phyloP scores from a whole-genome alignment of 441 rosid genomes.

The Erysimum cheiri region DNA sequence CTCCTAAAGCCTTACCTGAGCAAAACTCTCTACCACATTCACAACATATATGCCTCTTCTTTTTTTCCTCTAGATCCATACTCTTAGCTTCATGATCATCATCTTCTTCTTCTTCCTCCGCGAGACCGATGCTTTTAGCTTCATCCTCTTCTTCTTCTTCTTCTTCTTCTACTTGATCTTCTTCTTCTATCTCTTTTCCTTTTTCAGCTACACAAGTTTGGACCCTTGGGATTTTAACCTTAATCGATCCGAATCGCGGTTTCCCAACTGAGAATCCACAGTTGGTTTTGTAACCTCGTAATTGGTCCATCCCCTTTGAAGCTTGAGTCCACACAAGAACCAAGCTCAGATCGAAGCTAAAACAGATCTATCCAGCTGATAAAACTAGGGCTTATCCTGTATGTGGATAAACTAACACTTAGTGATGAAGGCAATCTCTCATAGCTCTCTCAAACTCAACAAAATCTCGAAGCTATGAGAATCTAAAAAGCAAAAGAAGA shows the following conservation, averaged over 20 bases:
- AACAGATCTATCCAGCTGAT: slow-evolving; percentile 33
- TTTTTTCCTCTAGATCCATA: slow-evolving; percentile 30
- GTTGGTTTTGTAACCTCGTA: slow-evolving; percentile 10
- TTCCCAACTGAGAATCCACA: slow-evolving; percentile 34
- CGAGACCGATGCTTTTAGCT: slow-evolving; percentile 18
- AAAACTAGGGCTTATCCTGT: slow-evolving; percentile 16
- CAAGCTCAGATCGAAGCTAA: slow-evolving; percentile 34
- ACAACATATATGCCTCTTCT: slow-evolving; percentile 43
- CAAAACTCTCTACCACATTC: slow-evolving; percentile 51
- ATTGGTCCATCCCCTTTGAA: slow-evolving; percentile 29
- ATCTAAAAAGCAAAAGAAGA: slow-evolving; percentile 10
- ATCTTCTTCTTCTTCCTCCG: slow-evolving; percentile 17
- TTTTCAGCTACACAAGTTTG: slow-evolving; percentile 26
- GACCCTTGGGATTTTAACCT: slow-evolving; percentile 34
- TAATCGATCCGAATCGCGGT: slow-evolving; percentile 34
- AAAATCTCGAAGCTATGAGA: slow-evolving; percentile 12
- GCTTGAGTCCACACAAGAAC: slow-evolving; percentile 25
- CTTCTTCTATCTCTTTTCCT: slow-evolving; percentile 4
- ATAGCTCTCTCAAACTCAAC: slow-evolving; percentile 17
- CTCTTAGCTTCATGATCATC: slow-evolving; percentile 33
- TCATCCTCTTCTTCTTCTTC: too few relatives aligned
- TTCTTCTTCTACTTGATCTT: slow-evolving; percentile 13
- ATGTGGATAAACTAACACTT: slow-evolving; percentile 26
- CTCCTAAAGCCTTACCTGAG: slow-evolving; percentile 61
- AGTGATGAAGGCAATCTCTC: slow-evolving; percentile 26